phyloP scores from a whole-genome alignment of 768 basidiomycete species.

The Leucocoprinus leucothites region DNA sequence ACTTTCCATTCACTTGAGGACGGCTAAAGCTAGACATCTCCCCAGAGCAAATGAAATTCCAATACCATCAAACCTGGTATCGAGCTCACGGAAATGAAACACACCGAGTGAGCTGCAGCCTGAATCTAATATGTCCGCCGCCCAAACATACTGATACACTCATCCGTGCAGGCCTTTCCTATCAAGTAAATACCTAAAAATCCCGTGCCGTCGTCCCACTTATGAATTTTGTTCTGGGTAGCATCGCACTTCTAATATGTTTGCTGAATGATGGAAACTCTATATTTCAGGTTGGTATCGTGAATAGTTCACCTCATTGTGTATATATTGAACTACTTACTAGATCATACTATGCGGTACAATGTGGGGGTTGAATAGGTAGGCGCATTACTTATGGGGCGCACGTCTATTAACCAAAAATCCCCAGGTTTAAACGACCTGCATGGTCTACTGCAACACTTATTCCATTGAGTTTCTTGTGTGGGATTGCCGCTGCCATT shows the following conservation, averaged over 20 bases:
- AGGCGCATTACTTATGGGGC: slow-evolving; percentile 7
- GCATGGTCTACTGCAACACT: slow-evolving; percentile 66
- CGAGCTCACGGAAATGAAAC: slow-evolving; percentile 82
- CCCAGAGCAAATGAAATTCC: slow-evolving; percentile 71
- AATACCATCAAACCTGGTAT: slow-evolving; percentile 81
- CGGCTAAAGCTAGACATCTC: no score
- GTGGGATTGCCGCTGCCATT: slow-evolving; percentile 71
- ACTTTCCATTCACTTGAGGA: background rate
- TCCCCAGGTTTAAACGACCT: slow-evolving; percentile 53
- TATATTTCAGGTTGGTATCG: slow-evolving; percentile 60
- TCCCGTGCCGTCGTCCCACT: background rate
- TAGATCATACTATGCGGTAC: slow-evolving; percentile 66
- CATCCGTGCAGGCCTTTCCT: slow-evolving; percentile 54
- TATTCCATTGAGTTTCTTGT: slow-evolving; percentile 72
- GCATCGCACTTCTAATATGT: slow-evolving; percentile 71
- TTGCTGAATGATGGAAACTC: slow-evolving; percentile 75
- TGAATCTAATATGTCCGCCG: background rate
- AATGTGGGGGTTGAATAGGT: slow-evolving; percentile 82
- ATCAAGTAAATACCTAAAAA: slow-evolving; percentile 45
- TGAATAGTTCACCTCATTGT: background rate
- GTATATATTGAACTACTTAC: background rate
- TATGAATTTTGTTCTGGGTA: slow-evolving; percentile 20
- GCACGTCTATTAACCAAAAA: background rate
- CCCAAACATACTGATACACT: background rate
- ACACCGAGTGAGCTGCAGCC: slow-evolving; percentile 49